Conservation (phyloP, 495 filamentous ascomycete species). For the Aspergillus funiculosus region DNA sequence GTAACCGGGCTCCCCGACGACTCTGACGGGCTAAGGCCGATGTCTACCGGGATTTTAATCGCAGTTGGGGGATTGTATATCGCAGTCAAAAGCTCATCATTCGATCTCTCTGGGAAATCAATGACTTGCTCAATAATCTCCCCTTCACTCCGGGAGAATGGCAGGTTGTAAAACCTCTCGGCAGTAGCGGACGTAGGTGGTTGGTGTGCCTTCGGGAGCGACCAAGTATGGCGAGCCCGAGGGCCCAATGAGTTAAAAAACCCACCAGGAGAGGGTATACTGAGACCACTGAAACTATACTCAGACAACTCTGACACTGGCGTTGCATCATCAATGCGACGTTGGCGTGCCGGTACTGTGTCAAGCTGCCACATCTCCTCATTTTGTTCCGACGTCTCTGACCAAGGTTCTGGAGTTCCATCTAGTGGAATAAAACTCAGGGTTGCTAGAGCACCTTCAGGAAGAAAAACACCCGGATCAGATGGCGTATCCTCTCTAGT, state of each 20-base stretch:
- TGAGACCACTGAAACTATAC: slow-evolving; percentile 60
- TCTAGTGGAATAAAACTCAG: slow-evolving; percentile 67
- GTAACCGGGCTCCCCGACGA: slow-evolving; percentile 30
- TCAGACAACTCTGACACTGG: slow-evolving; percentile 44
- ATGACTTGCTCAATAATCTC: slow-evolving; percentile 63
- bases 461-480: slow-evolving; percentile 64
- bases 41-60: slow-evolving; percentile 31
- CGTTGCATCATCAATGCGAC: slow-evolving; percentile 41
- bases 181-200: slow-evolving; percentile 73
- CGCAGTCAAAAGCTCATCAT: slow-evolving; percentile 41
- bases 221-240: slow-evolving; percentile 73
- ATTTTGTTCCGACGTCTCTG: slow-evolving; percentile 43
- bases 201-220: slow-evolving; percentile 38
- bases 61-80: slow-evolving; percentile 59
- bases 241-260: slow-evolving; percentile 81
- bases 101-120: slow-evolving; percentile 49
- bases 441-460: slow-evolving; percentile 70
- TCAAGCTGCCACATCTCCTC: slow-evolving; percentile 44
- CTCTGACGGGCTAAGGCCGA: slow-evolving; percentile 18
- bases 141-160: slow-evolving; percentile 53
- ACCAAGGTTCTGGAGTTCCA: slow-evolving; percentile 40
- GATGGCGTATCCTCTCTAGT: slow-evolving; percentile 38
- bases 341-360: slow-evolving; percentile 26
- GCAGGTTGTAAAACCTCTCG: slow-evolving; percentile 76
- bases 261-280: slow-evolving; percentile 82